Evolutionary conservation across 2,329 filamentous ascomycete genomes (phyloP).

Genomic region (Sordariomycetes sp.): DNA sequence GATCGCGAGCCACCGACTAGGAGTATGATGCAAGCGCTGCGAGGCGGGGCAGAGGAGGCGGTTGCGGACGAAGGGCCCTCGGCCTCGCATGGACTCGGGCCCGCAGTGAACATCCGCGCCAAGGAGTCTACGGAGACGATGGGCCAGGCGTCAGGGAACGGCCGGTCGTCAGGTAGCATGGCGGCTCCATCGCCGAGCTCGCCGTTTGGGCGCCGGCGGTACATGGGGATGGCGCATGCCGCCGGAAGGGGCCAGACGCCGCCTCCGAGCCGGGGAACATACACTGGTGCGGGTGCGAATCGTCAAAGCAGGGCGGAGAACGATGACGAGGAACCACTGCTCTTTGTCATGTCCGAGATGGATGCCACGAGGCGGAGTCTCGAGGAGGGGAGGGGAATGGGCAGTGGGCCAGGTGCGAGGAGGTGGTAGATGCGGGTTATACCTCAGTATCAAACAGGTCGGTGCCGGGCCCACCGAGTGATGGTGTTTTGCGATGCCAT

Average conservation of each 20-base stretch:
- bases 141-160: slow-evolving; percentile 27
- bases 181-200: slow-evolving; percentile 27
- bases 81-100: slow-evolving; percentile 18
- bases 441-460: not conserved
- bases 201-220: slow-evolving; percentile 31
- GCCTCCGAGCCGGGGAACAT: slow-evolving; percentile 30
- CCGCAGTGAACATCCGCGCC: slow-evolving; percentile 26
- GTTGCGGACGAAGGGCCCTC: slow-evolving; percentile 10
- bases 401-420: slow-evolving; percentile 16
- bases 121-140: slow-evolving; percentile 23
- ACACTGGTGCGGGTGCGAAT: slow-evolving; percentile 10
- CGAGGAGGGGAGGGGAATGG: slow-evolving; percentile 30
- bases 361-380: slow-evolving; percentile 45
- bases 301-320: slow-evolving; percentile 6
- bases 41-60: slow-evolving; percentile 9
- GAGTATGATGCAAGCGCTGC: slow-evolving; percentile 33
- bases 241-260: slow-evolving; percentile 24
- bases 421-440: not conserved
- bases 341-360: slow-evolving; percentile 64
- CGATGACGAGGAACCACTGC: slow-evolving; percentile 48
- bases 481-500: not conserved
- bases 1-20: slow-evolving; percentile 47
- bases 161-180: slow-evolving; percentile 29
- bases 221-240: slow-evolving; percentile 23
- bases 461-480: not conserved